These are phyloP conservation scores for Aspergillus chevalieri DNA, from an alignment of 2,329 filamentous ascomycete species.

Conservation along the genomic window DNA sequence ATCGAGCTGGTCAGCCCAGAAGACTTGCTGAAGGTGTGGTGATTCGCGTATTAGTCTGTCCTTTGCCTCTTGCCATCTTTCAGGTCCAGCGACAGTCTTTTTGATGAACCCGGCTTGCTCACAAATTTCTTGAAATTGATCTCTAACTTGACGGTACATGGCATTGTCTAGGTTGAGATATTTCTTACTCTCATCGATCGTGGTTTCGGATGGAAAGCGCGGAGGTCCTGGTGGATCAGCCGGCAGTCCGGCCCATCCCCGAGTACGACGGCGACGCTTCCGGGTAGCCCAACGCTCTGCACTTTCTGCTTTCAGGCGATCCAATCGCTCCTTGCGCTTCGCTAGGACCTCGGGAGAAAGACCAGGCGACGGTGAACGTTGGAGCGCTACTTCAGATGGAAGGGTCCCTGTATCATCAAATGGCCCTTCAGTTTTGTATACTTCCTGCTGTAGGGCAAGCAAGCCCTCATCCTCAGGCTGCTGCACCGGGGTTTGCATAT, in stretches of 20 bases:
- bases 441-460: constrained; percentile 34
- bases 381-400: constrained; percentile 12
- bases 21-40: constrained; percentile 56
- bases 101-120: constrained; percentile 61
- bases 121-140: constrained; percentile 65
- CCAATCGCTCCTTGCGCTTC: constrained; percentile 50
- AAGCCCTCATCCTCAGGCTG: constrained; percentile 32
- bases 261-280: constrained; percentile 63
- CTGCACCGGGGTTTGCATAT: constrained; percentile 18
- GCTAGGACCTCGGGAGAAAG: constrained; percentile 44
- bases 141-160: constrained; percentile 59
- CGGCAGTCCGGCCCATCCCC: constrained; percentile 62
- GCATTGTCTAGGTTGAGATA: constrained; percentile 59
- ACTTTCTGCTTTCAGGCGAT: constrained; percentile 53
- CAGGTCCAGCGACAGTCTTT: constrained; percentile 68
- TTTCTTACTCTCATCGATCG: constrained; percentile 69
- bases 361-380: constrained; percentile 21
- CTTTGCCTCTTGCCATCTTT: constrained; percentile 68
- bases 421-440: constrained; percentile 27
- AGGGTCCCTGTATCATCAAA: constrained; percentile 25
- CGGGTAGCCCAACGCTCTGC: constrained; percentile 56
- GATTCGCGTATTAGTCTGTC: constrained; percentile 60
- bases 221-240: constrained; percentile 63
- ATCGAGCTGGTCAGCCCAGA: constrained; percentile 56
- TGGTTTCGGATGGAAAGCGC: constrained; percentile 76